Conservation (phyloP, 306 rosid species). For the Pterocarpus macrocarpus region DNA sequence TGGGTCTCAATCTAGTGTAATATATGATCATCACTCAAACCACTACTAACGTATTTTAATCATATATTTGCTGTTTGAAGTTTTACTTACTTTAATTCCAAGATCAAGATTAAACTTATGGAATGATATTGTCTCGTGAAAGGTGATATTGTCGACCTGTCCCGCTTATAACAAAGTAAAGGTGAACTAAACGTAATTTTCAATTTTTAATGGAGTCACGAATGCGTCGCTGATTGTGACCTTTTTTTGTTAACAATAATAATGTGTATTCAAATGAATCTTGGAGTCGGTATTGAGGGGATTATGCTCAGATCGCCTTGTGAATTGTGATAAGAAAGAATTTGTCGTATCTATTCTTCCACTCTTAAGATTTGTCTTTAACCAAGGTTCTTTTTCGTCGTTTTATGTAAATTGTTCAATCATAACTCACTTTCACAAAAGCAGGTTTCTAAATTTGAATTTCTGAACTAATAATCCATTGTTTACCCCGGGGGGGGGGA, state of each 20-base stretch:
- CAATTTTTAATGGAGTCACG: constrained; percentile 19
- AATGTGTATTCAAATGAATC: constrained; percentile 27
- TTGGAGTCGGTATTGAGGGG: constrained; percentile 25
- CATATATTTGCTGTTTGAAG: neutral
- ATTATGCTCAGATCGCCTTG: constrained; percentile 34
- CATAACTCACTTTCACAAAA: constrained; percentile 8
- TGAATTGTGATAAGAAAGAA: constrained; percentile 8
- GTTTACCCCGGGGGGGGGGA: neutral
- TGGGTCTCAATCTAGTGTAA: too few relatives aligned
- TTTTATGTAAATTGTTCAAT: constrained; percentile 10
- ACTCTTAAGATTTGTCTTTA: constrained; percentile 22
- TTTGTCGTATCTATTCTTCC: constrained; percentile 31
- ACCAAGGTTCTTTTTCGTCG: constrained; percentile 9
- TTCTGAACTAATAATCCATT: neutral
- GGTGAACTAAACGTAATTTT: neutral
- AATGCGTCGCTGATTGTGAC: neutral
- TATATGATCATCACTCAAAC: neutral
- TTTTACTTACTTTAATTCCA: neutral
- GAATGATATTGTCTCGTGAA: constrained; percentile 28
- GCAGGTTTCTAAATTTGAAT: neutral
- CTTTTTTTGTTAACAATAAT: neutral
- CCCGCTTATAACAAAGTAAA: constrained; percentile 1
- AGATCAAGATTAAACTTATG: neutral
- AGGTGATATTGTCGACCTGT: constrained; percentile 26
- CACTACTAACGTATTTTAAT: neutral